Evolutionary conservation across 352 stramenopile species (phyloP).

Genomic region (Phytophthora fragariae): DNA sequence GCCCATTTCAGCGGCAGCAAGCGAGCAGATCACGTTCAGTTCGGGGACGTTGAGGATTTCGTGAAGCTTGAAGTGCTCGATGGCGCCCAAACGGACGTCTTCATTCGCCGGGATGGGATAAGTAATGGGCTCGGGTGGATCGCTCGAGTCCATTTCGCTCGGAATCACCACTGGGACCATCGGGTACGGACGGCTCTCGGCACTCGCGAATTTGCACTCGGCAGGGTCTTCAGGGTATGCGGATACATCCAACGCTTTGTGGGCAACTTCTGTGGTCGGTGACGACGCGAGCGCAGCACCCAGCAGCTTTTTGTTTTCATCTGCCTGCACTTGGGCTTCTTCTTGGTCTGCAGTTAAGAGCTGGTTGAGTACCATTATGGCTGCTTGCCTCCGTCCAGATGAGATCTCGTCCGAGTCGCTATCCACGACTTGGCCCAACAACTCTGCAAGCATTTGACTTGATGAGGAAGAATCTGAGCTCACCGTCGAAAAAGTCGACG

Average conservation of each 20-base stretch:
- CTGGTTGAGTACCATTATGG: slow-evolving; percentile 34
- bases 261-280: not conserved
- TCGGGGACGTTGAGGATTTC: slow-evolving; percentile 30
- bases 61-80: slow-evolving; percentile 34
- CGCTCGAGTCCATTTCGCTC: not conserved
- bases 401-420: slow-evolving; percentile 8
- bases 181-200: slow-evolving; percentile 32
- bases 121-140: slow-evolving; percentile 13
- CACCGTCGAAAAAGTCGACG: slow-evolving; percentile 7
- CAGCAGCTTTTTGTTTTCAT: slow-evolving; percentile 25
- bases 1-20: slow-evolving; percentile 44
- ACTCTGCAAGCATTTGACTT: slow-evolving; percentile 25
- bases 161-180: slow-evolving; percentile 25
- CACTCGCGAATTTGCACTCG: slow-evolving; percentile 39
- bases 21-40: slow-evolving; percentile 43
- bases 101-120: slow-evolving; percentile 47
- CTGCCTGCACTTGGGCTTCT: slow-evolving; percentile 14
- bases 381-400: slow-evolving; percentile 20
- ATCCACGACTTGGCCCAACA: slow-evolving; percentile 26
- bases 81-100: slow-evolving; percentile 28
- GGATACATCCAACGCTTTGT: slow-evolving; percentile 34
- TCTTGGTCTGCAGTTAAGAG: slow-evolving; percentile 26
- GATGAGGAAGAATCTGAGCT: slow-evolving; percentile 12
- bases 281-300: not conserved
- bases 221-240: slow-evolving; percentile 23